These are phyloP conservation scores for Penicillium sp. DNA, from an alignment of 2,329 filamentous ascomycete species.

Conservation along the genomic window DNA sequence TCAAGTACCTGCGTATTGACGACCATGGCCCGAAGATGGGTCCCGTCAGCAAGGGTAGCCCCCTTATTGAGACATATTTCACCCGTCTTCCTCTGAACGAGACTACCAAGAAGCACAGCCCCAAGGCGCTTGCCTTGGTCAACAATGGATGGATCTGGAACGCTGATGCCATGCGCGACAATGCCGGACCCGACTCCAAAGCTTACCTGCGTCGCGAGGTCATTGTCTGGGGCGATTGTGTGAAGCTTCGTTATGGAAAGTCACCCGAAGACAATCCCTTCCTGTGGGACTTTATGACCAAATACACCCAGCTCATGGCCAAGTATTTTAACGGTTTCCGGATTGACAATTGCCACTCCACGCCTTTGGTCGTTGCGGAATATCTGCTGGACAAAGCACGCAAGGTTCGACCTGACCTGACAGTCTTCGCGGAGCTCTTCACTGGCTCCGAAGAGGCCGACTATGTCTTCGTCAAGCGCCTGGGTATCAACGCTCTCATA, in stretches of 20 bases:
- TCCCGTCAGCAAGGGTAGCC: slow-evolving; percentile 73
- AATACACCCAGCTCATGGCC: slow-evolving; percentile 88
- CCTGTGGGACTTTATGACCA: slow-evolving; percentile 94
- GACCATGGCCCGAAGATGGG: slow-evolving; percentile 87
- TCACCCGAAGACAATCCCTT: slow-evolving; percentile 84
- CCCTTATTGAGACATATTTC: slow-evolving; percentile 93
- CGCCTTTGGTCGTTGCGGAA: slow-evolving; percentile 90
- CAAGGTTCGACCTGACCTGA: slow-evolving; percentile 80
- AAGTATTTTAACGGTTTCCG: slow-evolving; percentile 95
- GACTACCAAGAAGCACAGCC: slow-evolving; percentile 73
- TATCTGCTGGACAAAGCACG: slow-evolving; percentile 94
- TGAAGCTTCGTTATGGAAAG: slow-evolving; percentile 89
- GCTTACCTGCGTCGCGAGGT: slow-evolving; percentile 97
- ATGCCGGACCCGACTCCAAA: slow-evolving; percentile 83
- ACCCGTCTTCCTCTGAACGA: slow-evolving; percentile 82
- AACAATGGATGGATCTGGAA: slow-evolving; percentile 99
- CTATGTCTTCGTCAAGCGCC: slow-evolving; percentile 89
- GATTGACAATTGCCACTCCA: slow-evolving; percentile 98
- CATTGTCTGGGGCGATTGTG: slow-evolving; percentile 98
- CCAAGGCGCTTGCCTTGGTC: slow-evolving; percentile 76
- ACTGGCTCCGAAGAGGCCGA: slow-evolving; percentile 95
- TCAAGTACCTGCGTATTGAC: slow-evolving; percentile 94
- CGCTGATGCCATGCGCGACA: slow-evolving; percentile 89
- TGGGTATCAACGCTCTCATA: slow-evolving; percentile 89
- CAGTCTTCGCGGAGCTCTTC: slow-evolving; percentile 93